Base-by-base conservation (phyloP, 192 early-diverging fungal species). In the Linnemannia schmuckeri region DNA sequence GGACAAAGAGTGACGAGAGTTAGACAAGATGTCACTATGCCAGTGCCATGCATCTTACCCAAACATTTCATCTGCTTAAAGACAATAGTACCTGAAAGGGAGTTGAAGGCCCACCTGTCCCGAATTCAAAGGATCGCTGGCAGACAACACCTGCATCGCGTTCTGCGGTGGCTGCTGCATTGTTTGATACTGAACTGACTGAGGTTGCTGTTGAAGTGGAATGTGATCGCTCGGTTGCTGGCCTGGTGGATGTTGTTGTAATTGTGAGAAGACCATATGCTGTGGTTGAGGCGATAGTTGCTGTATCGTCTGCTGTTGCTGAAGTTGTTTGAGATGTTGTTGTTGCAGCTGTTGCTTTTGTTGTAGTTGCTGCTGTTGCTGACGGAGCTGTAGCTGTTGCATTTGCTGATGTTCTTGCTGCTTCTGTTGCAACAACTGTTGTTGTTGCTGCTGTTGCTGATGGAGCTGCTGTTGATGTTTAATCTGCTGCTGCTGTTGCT, bases 191-290 rank as follows among this genome's bases (percentile, higher is more conserved):
- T 70, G 76, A 3, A 17, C 20, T 17, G 68, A 44, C 22, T 20
- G 44, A 52, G 35, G 38, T 20, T 78, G 76, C 44, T 78, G 77
- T 47, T 75, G 74, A 55, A 38, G 46, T 18, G 49, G 4, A n/a
- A 6, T 33, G 17, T 46, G 74, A 9, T 75, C 35, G 2, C 24
- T 42, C 17, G 61, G 12, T 41, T 76, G 54, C 15, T 63, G 75
- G 13, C n/a, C 37, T 41, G 40, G 13, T n/a, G 57, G 5, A 42
- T 75, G 44, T 15, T 76, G 75, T 6, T 76, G 54, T 35, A 37
- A 38, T 12, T 57, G 74, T 66, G 61, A 27, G 12, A 66, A 66
- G 1, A 9, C 61, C n/a, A 66, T 15, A 30, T 27, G 61, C 30
- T 66, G 76, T 52, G 44, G 41, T 69, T 12, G 68, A 1, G 46